Evolutionary conservation across 2,329 filamentous ascomycete genomes (phyloP), one percentile per base, ranked within the genome.

Genomic region (Aspergillus japonicus): DNA sequence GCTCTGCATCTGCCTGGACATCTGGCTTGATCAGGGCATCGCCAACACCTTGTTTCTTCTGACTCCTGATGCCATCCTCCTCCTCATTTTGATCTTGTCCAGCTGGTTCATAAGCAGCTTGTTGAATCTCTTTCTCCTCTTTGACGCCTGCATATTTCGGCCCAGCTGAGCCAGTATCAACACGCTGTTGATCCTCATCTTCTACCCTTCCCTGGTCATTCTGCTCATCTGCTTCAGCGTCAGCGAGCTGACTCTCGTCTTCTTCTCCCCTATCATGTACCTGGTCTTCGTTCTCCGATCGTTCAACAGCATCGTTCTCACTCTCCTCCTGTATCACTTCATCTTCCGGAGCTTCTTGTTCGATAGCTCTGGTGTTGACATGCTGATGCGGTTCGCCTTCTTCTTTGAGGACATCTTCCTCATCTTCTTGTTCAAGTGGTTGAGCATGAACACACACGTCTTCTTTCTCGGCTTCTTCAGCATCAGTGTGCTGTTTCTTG

Each of bases 1-100:
- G 21, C 67, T 62, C 16, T 62, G 53, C 4, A 68, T 35, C 59
- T 19, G 47, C 42, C 5, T 49, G 21, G 47, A 23, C 16, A 23
- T 39, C 21, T 8, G 14, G 21, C 35, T 54, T 16, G 12, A 19
- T 10, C n/a, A 14, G 11, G 26, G 19, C 51, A n/a, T 23, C 19
- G 24, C 54, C 56, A 50, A 61, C 31, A 16, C 48, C 44, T 47
- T 47, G 55, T 26, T 19, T 44, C 33, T 47, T 29, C 21, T 11
- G 19, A 47, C 21, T 11, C 26, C 12, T 16, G 14, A 11, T 16
- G 4, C 33, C 49, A 31, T 14, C 21, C 29, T 29, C 42, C n/a
- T 50, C 24, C n/a, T 29, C 35, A 11, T 31, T 31, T 10, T 55
- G 56, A 11, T 50, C 49, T 44, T 19, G 39, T 44, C 16, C 14